Base-by-base conservation (phyloP, 441 rosid species). In the Melastoma candidum region DNA sequence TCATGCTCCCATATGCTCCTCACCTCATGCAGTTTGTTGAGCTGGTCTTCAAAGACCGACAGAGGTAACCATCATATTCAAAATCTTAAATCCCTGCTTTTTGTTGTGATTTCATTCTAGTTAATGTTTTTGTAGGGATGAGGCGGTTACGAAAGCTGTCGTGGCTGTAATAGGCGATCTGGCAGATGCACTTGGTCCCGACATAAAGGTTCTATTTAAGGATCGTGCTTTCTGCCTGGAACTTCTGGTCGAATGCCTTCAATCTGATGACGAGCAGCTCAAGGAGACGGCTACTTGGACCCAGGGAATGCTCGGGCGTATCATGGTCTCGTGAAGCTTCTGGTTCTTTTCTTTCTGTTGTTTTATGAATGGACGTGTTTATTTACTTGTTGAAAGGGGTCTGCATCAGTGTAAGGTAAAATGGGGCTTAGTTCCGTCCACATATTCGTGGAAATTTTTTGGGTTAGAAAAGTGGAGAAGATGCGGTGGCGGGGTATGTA, bases 151-250 rank as follows among this genome's bases (percentile, higher is more conserved):
- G 5, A 90, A 77, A 69, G 98, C 95, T 11, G 93, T 95, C 14
- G 85, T 87, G 26, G 98, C 93, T 0, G 95, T 90, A 53, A 81
- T 85, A 84, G 98, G 98, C 26, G 96, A 90, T 75, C 85, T 90
- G 12, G 98, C 95, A 0, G 95, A 87, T 49, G 88, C 88, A 7
- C 79, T 87, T 14, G 98, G 98, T 54, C 64, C 85, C 5, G 79
- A 82, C 69, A 77, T 74, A 22, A 87, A 85, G 75, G 60, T 75
- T 12, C 63, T 87, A 68, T 85, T 90, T 63, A 81, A 48, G 36
- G 84, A 81, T 63, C 76, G 71, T 26, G 52, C 74, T 0, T 90
- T 83, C 73, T 85, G 61, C 41, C 63, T 58, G 47, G 87, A 85
- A 39, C 83, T 90, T 58, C 68, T 90, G 1, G 77, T 76, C 2